Evolutionary conservation across 202 grass and related monocot species (phyloP).

Genomic region (Schoenoplectus triqueter): DNA sequence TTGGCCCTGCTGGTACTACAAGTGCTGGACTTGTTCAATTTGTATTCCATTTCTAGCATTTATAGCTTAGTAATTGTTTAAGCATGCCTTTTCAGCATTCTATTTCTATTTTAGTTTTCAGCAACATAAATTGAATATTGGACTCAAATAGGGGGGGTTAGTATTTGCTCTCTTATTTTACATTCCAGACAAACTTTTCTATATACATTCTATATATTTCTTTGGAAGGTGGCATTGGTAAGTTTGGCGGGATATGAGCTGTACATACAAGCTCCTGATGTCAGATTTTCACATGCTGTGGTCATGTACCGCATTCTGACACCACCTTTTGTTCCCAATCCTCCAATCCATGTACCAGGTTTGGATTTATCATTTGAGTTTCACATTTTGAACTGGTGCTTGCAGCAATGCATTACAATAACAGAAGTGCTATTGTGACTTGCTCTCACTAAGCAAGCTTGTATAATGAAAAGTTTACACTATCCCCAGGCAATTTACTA

Average conservation of each 20-base stretch:
- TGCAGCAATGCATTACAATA: not conserved
- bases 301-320: constrained; percentile 46
- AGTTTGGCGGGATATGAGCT: constrained; percentile 45
- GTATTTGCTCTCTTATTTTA: not conserved
- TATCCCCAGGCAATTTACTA: not conserved
- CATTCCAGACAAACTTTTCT: constrained; percentile 32
- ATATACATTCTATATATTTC: constrained; percentile 19
- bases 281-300: constrained; percentile 58
- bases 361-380: constrained; percentile 32
- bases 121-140: constrained; percentile 12
- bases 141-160: constrained; percentile 26
- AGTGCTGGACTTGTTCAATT: not conserved
- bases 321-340: constrained; percentile 26
- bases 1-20: not conserved
- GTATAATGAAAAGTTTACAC: constrained; percentile 12
- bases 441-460: not conserved
- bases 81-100: constrained; percentile 27
- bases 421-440: not conserved
- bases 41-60: not conserved
- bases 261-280: constrained; percentile 57
- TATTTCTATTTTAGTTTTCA: constrained; percentile 26
- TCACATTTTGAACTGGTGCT: constrained; percentile 19
- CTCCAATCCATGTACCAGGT: constrained; percentile 50
- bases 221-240: constrained; percentile 55
- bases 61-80: constrained; percentile 21